These are phyloP conservation scores for Colletotrichum sp. DNA, from an alignment of 2,329 filamentous ascomycete genomes.

Conservation along the genomic window DNA sequence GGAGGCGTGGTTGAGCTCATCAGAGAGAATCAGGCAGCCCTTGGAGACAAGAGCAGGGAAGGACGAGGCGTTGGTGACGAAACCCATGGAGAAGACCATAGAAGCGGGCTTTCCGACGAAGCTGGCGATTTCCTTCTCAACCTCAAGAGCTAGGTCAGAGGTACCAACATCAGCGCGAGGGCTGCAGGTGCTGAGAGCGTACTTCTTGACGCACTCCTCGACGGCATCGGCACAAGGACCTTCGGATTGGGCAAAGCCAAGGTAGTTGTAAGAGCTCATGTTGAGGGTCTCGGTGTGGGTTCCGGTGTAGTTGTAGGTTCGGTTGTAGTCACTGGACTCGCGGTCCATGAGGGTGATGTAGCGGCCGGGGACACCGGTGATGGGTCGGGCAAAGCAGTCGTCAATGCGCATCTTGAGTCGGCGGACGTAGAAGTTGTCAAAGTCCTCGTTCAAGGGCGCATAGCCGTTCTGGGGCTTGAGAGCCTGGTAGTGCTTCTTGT, in stretches of 20 bases:
- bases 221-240: conserved; percentile 94
- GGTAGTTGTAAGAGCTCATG: conserved; percentile 99
- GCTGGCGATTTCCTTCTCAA: conserved; percentile 85
- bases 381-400: conserved; percentile 93
- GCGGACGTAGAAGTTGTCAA: conserved; percentile 97
- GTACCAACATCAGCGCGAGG: conserved; percentile 85
- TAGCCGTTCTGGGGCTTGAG: conserved; percentile 87
- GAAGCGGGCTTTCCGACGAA: conserved; percentile 95
- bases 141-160: conserved; percentile 84
- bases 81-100: conserved; percentile 99
- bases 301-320: conserved; percentile 86
- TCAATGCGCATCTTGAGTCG: conserved; percentile 93
- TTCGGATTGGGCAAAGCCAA: conserved; percentile 96
- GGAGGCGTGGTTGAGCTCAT: conserved; percentile 97
- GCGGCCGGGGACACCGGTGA: conserved; percentile 90
- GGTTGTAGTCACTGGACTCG: conserved; percentile 89
- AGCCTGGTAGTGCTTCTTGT: conserved; percentile 81
- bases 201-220: conserved; percentile 83
- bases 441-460: conserved; percentile 94
- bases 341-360: conserved; percentile 94
- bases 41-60: conserved; percentile 94
- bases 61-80: conserved; percentile 90
- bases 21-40: conserved; percentile 92
- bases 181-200: conserved; percentile 83
- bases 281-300: conserved; percentile 95